A percentile compares a stretch with the other conserved stretches of the same genome.
phyloP scores from a whole-genome alignment of 495 filamentous ascomycete species.

The Annulohypoxylon bovei region DNA sequence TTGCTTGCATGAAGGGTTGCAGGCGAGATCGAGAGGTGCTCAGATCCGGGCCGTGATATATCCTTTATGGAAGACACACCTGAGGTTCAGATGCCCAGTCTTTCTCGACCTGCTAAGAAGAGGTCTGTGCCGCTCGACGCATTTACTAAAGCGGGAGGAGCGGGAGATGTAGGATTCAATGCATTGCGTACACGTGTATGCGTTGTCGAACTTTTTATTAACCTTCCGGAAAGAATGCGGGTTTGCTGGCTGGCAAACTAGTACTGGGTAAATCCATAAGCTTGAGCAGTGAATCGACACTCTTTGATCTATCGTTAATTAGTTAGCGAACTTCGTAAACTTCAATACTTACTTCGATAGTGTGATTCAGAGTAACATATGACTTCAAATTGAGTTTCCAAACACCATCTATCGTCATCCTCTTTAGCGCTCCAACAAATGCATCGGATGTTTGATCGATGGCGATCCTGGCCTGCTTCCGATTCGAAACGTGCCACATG shows the following conservation, averaged over 20 bases:
- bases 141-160: constrained; percentile 15
- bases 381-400: constrained; percentile 12
- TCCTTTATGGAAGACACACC: constrained; percentile 14
- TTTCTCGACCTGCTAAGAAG: not conserved
- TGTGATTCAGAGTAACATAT: not conserved
- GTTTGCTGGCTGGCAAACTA: not conserved
- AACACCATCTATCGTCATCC: constrained; percentile 15
- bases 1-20: constrained; percentile 35
- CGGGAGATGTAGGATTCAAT: constrained; percentile 8
- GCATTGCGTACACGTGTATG: constrained; percentile 17
- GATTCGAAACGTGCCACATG: constrained; percentile 25
- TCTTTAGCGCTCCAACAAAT: constrained; percentile 1
- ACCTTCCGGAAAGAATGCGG: not conserved
- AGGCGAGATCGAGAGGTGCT: constrained; percentile 19
- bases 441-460: constrained; percentile 21
- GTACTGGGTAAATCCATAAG: no score
- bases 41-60: constrained; percentile 14
- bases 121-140: constrained; percentile 17
- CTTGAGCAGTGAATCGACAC: not conserved
- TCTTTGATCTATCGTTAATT: not conserved
- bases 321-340: not conserved
- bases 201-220: not conserved
- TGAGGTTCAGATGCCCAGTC: constrained; percentile 5
- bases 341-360: not conserved
- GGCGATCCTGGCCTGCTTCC: constrained; percentile 8